Percentiles rank a stretch among this genome's conserved stretches.
Conservation (phyloP, 106 monocot species). For the Phalaenopsis aphrodite region DNA sequence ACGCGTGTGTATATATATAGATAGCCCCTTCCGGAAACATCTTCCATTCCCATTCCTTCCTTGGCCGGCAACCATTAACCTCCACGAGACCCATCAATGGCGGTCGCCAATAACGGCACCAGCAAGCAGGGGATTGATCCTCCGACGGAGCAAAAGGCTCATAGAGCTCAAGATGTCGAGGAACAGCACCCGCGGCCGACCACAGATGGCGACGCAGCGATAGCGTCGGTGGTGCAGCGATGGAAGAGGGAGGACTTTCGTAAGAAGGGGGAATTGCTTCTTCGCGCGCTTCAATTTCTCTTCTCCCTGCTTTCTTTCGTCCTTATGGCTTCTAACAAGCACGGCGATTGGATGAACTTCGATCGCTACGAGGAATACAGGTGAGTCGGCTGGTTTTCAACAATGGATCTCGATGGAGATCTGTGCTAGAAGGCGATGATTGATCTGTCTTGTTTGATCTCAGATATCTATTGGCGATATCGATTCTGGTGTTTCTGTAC, state of each 20-base stretch:
- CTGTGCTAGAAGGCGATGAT: neutral
- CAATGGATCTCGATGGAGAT: neutral
- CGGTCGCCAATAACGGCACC: neutral
- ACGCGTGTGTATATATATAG: too few species aligned
- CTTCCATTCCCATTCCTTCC: too few species aligned
- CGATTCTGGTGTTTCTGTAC: conserved; percentile 53
- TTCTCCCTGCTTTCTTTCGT: conserved; percentile 51
- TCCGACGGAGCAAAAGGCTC: neutral
- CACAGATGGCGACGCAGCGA: conserved; percentile 3
- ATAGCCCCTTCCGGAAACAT: too few species aligned
- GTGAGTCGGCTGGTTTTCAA: conserved; percentile 18
- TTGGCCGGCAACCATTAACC: neutral
- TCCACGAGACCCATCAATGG: neutral
- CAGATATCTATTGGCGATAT: conserved; percentile 64
- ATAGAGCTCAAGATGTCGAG: neutral
- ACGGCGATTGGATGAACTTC: conserved; percentile 81
- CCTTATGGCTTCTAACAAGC: conserved; percentile 71
- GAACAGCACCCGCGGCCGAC: neutral
- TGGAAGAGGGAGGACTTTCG: conserved; percentile 39
- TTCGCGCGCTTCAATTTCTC: conserved; percentile 31
- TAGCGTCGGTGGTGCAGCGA: conserved; percentile 24
- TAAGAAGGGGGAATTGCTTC: conserved; percentile 35
- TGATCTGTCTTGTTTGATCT: neutral
- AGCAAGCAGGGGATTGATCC: neutral
- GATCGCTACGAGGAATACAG: conserved; percentile 70